phyloP scores from a whole-genome alignment of 2,329 filamentous ascomycete genomes.

The Diaporthe citrichinensis region DNA sequence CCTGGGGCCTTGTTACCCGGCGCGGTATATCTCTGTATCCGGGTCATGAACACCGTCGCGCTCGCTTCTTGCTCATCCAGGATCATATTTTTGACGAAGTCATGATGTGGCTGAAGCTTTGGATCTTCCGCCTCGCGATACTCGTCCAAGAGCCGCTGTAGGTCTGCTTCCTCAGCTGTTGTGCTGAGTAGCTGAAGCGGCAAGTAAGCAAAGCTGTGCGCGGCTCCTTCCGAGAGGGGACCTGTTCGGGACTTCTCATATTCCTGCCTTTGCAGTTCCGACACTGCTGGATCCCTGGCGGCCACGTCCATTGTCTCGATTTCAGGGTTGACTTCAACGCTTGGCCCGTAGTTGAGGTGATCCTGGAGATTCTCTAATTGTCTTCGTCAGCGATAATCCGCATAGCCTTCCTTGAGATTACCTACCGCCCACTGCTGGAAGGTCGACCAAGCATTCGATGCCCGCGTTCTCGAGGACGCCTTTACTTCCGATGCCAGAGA shows the following conservation, averaged over 20 bases:
- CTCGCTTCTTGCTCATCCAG: neutral
- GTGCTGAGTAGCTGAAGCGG: conserved; percentile 2
- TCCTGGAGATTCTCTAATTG: conserved; percentile 19
- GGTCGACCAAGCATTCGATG: neutral
- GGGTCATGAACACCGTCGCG: neutral
- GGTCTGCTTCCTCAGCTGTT: neutral
- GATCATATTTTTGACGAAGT: neutral
- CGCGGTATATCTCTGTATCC: neutral
- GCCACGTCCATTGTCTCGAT: neutral
- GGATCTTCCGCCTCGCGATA: neutral
- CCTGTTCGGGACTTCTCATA: neutral
- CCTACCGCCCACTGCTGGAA: conserved; percentile 20
- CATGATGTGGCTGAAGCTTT: neutral
- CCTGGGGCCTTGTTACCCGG: neutral
- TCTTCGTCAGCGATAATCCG: neutral
- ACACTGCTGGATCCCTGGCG: neutral
- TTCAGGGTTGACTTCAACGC: conserved; percentile 6
- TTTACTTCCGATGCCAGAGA: conserved; percentile 3
- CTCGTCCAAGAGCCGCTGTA: neutral
- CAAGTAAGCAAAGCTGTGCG: conserved; percentile 11
- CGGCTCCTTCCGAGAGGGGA: neutral
- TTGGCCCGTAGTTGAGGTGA: conserved; percentile 17
- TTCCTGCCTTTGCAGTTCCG: neutral
- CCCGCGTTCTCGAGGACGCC: neutral
- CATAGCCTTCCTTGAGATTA: neutral